Conservation (phyloP, 495 filamentous ascomycete species). For the Paragyromitra xinjiangensis region DNA sequence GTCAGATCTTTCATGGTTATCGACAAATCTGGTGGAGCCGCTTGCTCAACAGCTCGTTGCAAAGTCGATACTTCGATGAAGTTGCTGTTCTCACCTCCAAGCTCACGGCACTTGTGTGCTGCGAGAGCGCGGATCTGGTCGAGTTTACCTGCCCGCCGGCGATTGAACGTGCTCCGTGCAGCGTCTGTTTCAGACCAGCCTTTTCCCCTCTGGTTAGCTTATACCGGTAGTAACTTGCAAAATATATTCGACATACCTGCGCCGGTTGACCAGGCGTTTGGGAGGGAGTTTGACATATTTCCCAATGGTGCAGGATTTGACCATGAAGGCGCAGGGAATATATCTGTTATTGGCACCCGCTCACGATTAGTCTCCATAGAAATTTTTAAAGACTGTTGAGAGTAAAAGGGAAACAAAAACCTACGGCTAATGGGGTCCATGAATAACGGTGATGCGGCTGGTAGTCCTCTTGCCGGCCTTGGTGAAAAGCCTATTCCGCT, state of each 20-base stretch:
- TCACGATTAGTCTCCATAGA: conserved; percentile 18
- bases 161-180: conserved; percentile 54
- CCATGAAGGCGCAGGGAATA: conserved; percentile 51
- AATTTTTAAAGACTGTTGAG: neutral
- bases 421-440: conserved; percentile 64
- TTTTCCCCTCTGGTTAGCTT: conserved; percentile 35
- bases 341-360: conserved; percentile 26
- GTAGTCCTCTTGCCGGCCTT: conserved; percentile 49
- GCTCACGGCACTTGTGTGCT: conserved; percentile 52
- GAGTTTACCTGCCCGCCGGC: conserved; percentile 49
- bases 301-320: conserved; percentile 54
- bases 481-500: conserved; percentile 55
- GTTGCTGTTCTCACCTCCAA: conserved; percentile 60
- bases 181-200: conserved; percentile 58
- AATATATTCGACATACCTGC: conserved; percentile 50
- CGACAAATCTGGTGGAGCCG: conserved; percentile 67
- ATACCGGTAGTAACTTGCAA: conserved; percentile 3
- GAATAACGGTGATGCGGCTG: conserved; percentile 63
- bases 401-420: conserved; percentile 36
- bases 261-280: conserved; percentile 55
- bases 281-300: conserved; percentile 54
- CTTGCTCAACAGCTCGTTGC: conserved; percentile 70
- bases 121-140: conserved; percentile 54
- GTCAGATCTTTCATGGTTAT: conserved; percentile 77
- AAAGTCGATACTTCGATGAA: conserved; percentile 75